These are phyloP conservation scores for Decorospora gaudefroyi DNA, from an alignment of 2,329 filamentous ascomycete genomes.

Conservation along the genomic window DNA sequence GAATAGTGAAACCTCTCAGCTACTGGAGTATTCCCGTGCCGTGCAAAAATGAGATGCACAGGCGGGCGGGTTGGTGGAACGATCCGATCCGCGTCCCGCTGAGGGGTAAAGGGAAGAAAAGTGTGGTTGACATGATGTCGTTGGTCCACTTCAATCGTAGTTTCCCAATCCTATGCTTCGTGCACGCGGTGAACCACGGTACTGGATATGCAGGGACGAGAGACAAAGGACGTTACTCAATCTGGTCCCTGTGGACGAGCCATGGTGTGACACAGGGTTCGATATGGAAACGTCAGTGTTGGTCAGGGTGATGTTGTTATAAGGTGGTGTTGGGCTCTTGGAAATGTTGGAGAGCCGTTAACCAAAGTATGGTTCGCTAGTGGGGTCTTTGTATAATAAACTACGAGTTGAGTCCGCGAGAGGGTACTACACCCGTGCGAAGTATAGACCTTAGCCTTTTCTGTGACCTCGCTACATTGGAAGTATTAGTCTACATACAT, in stretches of 20 bases:
- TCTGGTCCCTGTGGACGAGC: background rate
- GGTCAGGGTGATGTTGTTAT: background rate
- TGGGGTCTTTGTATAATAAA: conserved; percentile 1
- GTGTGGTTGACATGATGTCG: conserved; percentile 15
- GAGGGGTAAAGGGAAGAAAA: background rate
- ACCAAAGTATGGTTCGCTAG: conserved; percentile 5
- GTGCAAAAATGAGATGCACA: background rate
- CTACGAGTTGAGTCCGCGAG: too few species aligned
- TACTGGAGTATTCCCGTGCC: background rate
- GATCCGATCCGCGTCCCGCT: background rate
- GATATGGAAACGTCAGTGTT: background rate
- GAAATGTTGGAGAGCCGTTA: background rate
- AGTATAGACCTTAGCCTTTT: background rate
- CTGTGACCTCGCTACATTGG: background rate
- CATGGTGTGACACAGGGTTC: background rate
- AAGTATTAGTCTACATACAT: too few species aligned
- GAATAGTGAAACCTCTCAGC: background rate
- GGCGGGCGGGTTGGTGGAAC: conserved; percentile 3
- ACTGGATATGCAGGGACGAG: background rate
- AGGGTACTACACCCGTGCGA: too few species aligned
- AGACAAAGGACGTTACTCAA: background rate
- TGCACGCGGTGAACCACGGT: background rate
- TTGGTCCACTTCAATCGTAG: background rate
- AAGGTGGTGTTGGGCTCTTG: background rate
- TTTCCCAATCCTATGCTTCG: background rate